These are phyloP conservation scores for Immersiporthe knoxdaviesiana DNA, from an alignment of 2,329 filamentous ascomycete genomes.

Conservation along the genomic window DNA sequence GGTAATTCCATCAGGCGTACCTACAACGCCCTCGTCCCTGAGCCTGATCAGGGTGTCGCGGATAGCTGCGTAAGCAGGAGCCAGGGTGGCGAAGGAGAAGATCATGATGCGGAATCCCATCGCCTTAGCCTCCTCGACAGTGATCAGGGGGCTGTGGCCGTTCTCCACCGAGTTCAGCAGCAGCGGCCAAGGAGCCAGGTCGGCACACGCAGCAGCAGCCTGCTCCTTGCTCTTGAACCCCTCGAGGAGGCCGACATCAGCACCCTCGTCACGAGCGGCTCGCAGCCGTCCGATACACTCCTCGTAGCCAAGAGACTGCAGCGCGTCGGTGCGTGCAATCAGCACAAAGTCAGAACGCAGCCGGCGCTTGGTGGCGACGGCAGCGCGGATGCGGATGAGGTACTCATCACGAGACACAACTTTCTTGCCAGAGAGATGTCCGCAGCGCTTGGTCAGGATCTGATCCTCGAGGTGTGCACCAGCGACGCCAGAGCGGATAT, in stretches of 20 bases:
- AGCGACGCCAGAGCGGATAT: slow-evolving; percentile 56
- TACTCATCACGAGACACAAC: slow-evolving; percentile 39
- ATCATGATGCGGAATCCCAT: slow-evolving; percentile 64
- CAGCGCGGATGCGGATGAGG: slow-evolving; percentile 38
- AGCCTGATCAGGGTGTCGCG: slow-evolving; percentile 42
- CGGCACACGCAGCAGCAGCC: slow-evolving; percentile 48
- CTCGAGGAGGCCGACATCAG: slow-evolving; percentile 58
- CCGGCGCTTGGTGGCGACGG: slow-evolving; percentile 36
- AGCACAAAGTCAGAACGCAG: slow-evolving; percentile 57
- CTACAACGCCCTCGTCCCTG: slow-evolving; percentile 45
- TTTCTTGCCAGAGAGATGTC: slow-evolving; percentile 43
- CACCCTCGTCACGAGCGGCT: slow-evolving; percentile 51
- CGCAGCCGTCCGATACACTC: slow-evolving; percentile 51
- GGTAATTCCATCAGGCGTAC: slow-evolving; percentile 38
- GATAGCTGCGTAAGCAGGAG: slow-evolving; percentile 50
- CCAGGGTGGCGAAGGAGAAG: slow-evolving; percentile 55
- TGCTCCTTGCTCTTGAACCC: slow-evolving; percentile 42
- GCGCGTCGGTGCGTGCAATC: slow-evolving; percentile 59
- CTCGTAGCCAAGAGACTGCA: slow-evolving; percentile 55
- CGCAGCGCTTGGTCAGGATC: slow-evolving; percentile 44
- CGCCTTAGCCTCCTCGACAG: slow-evolving; percentile 54
- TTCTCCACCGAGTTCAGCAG: slow-evolving; percentile 62
- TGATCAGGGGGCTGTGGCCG: slow-evolving; percentile 58
- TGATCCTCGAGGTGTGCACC: slow-evolving; percentile 43
- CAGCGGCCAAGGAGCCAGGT: slow-evolving; percentile 53